Evolutionary conservation across 768 basidiomycete species (phyloP).

Genomic region (Botryobasidium botryosum): DNA sequence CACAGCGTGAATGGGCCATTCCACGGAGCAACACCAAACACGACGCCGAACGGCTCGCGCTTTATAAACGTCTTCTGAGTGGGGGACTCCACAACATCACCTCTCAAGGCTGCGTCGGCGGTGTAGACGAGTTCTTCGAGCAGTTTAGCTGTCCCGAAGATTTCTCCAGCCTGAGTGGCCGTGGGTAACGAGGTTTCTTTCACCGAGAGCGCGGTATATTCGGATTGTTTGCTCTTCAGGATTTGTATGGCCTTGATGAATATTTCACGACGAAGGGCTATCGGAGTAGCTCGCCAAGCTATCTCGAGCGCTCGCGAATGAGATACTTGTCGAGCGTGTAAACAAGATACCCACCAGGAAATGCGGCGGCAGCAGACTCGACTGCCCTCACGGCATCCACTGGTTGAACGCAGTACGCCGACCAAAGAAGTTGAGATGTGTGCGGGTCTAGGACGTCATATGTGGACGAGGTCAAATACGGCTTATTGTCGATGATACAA

Average conservation of each 20-base stretch:
- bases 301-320: background rate
- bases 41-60: slow-evolving; percentile 13
- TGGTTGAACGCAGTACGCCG: background rate
- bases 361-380: slow-evolving; percentile 2
- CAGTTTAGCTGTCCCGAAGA: slow-evolving; percentile 1
- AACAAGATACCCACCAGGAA: background rate
- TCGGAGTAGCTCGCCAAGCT: slow-evolving; percentile 3
- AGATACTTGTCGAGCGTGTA: background rate
- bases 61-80: slow-evolving; percentile 9
- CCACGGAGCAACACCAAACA: slow-evolving; percentile 12
- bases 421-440: too few species aligned
- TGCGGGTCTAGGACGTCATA: background rate
- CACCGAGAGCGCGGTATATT: slow-evolving; percentile 8
- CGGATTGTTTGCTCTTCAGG: slow-evolving; percentile 6
- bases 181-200: slow-evolving; percentile 11
- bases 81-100: slow-evolving; percentile 11
- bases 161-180: slow-evolving; percentile 8
- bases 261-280: slow-evolving; percentile 11
- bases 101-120: slow-evolving; percentile 9
- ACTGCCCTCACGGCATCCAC: slow-evolving; percentile 5
- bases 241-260: slow-evolving; percentile 11
- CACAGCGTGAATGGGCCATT: slow-evolving; percentile 15
- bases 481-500: background rate
- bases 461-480: background rate
- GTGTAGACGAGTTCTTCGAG: slow-evolving; percentile 13